Base-by-base conservation (phyloP, 2,329 filamentous ascomycete genomes). In the Metarhizium rileyi region DNA sequence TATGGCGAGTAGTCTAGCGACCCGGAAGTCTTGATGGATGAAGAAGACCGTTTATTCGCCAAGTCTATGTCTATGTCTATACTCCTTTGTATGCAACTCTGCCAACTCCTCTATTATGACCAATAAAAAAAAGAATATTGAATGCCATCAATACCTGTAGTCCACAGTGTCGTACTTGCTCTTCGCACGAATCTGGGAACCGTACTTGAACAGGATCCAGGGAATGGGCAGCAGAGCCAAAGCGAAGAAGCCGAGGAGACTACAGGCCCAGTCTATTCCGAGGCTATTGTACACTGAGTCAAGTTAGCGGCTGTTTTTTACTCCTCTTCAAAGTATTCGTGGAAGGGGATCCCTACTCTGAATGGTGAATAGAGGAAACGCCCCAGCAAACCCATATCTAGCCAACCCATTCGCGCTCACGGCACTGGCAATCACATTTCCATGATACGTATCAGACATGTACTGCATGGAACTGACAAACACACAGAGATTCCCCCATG, bases 281-380 rank as follows among this genome's bases (percentile, higher is more conserved):
- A 77, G 57, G 3, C 56, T 62, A 5, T 62, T 49, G 41, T 72
- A 76, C 69, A 76, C 69, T 72, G 8, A 0, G 10, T 5, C 1
- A 4, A 1, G 50, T 64, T 44, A 63, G 57, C 28, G 26, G 26
- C 45, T 30, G 7, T 8, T 27, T 6, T 10, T 0, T 18, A 0
- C 2, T 22, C 33, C 1, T 16, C 0, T 20, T 3, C 3, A 1
- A 2, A 3, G 0, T 0, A 16, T 30, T 30, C 12, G 28, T 7
- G 12, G 12, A 30, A 12, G 2, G 1, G 0, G 27, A 2, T 0
- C 63, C 71, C 61, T 57, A 75, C 73, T 77, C 52, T 80, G 77
- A 1, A 83, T 63, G 0, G 78, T 76, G 54, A 84, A 84, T 0
- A 84, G 60, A 0, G 81, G 81, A 49, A 84, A 84, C 0, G 69